Base-by-base conservation (phyloP, 2,329 filamentous ascomycete genomes). In the Neurospora sp. region DNA sequence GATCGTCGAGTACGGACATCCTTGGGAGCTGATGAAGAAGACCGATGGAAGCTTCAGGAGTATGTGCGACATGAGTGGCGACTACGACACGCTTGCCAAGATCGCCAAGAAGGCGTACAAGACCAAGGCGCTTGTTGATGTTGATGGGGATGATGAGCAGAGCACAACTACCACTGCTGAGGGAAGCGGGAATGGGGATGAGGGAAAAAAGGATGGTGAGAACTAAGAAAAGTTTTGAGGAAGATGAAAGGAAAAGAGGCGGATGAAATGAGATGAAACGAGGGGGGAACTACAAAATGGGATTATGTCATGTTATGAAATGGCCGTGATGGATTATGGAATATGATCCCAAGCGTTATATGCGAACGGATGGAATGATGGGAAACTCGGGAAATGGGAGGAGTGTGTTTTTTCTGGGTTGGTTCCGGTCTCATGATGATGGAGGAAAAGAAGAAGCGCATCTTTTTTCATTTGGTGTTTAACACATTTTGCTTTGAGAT, bases 1-100 rank as follows among this genome's bases (percentile, higher is more conserved):
- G 71, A 91, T 98, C 23, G 86, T 96, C 5, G 95, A 99, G 81
- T 99, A 88, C 77, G 96, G 89, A n/a, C 91, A 97, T 77, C 96
- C 96, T 0, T 93, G 90, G 82, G 89, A 92, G 74, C 83, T 99
- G 68, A 86, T 97, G 73, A 86, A 85, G 77, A 90, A 89, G 75
- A 83, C 91, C 70, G 87, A 87, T 2, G 90, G 92, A 33, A 81
- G 81, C 43, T 90, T 90, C 79, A 81, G 83, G 70, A 80, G 84
- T 74, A 90, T 90, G 88, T 90, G 88, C 75, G 87, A 89, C 74
- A 87, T 83, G 80, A 88, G 87, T 74, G 88, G 88, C 8, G 87
- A 89, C 74, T 78, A 85, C 69, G 85, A 85, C 0, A 76, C 77
- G 36, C 75, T 89, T 69, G 73, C 81, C 72, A 85, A 83, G 78